phyloP scores from a whole-genome alignment of 169 alveolate species.

The Cryptosporidium xiaoi region DNA sequence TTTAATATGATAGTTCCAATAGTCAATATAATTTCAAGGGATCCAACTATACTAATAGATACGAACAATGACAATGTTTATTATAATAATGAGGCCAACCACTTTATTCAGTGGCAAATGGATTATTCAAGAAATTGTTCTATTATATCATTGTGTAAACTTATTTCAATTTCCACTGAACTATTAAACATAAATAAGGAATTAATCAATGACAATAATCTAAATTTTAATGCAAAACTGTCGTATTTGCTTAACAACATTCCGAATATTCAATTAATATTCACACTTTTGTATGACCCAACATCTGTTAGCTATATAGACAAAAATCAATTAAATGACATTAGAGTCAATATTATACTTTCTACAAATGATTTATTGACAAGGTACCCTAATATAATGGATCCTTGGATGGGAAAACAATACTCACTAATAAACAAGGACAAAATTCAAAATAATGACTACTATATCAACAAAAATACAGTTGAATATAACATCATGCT shows the following conservation, averaged over 20 bases:
- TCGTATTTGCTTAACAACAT: conserved; percentile 14
- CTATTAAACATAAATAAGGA: conserved; percentile 14
- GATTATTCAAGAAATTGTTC: conserved; percentile 69
- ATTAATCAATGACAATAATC: neutral
- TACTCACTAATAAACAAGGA: conserved; percentile 8
- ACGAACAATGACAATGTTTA: neutral
- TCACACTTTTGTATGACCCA: conserved; percentile 22
- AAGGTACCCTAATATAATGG: conserved; percentile 62
- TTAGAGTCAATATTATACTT: conserved; percentile 23
- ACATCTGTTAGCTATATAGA: conserved; percentile 4
- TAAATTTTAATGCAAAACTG: conserved; percentile 10
- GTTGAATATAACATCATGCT: conserved; percentile 25
- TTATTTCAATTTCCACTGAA: conserved; percentile 19
- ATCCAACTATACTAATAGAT: conserved; percentile 17
- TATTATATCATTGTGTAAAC: conserved; percentile 24
- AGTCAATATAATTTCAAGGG: conserved; percentile 47
- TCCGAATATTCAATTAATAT: conserved; percentile 57
- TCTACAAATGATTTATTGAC: conserved; percentile 31
- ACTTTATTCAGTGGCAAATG: conserved; percentile 37
- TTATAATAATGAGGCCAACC: neutral
- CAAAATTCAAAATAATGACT: neutral
- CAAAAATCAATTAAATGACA: conserved; percentile 23
- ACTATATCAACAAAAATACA: neutral
- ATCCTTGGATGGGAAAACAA: conserved; percentile 65
- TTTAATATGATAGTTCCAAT: conserved; percentile 49